Percentiles rank a stretch among this genome's conserved stretches.
Conservation (phyloP, 208 protist species). For the Trypanosomatidae sp. region DNA sequence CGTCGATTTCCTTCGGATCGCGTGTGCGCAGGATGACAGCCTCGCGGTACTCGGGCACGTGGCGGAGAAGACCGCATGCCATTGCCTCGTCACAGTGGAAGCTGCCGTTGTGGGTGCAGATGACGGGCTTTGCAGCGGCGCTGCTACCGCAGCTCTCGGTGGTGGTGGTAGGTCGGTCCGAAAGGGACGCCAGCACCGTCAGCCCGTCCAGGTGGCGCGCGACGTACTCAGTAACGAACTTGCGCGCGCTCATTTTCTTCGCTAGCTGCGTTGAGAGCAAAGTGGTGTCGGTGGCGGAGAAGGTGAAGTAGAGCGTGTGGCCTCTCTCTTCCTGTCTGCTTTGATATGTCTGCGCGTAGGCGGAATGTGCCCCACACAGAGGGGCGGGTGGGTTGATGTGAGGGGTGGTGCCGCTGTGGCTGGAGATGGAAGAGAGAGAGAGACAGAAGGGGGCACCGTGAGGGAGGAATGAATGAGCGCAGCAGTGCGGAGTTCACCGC, state of each 20-base stretch:
- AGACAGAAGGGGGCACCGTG: background rate
- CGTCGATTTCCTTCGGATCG: slow-evolving; percentile 69
- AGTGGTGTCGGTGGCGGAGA: background rate
- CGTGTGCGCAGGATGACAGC: slow-evolving; percentile 85
- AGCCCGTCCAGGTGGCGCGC: slow-evolving; percentile 52
- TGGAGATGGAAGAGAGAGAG: background rate
- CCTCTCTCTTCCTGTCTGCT: background rate
- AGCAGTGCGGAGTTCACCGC: background rate
- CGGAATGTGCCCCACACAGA: background rate
- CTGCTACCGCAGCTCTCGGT: background rate
- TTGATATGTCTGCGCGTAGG: background rate
- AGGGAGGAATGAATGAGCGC: background rate
- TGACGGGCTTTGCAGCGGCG: slow-evolving; percentile 33
- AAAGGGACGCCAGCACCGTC: slow-evolving; percentile 36
- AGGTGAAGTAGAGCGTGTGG: background rate
- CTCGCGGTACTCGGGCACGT: slow-evolving; percentile 53
- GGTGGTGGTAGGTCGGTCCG: slow-evolving; percentile 22
- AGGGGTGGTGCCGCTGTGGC: background rate
- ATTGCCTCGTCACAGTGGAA: slow-evolving; percentile 97
- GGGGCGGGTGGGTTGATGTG: background rate
- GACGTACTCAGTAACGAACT: slow-evolving; percentile 68
- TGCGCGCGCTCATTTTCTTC: slow-evolving; percentile 28
- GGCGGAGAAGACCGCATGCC: slow-evolving; percentile 89
- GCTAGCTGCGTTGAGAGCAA: background rate
- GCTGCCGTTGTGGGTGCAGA: slow-evolving; percentile 92